These are phyloP conservation scores for Tolypocladium tropicale DNA, from an alignment of 2,329 filamentous ascomycete species.

Conservation along the genomic window DNA sequence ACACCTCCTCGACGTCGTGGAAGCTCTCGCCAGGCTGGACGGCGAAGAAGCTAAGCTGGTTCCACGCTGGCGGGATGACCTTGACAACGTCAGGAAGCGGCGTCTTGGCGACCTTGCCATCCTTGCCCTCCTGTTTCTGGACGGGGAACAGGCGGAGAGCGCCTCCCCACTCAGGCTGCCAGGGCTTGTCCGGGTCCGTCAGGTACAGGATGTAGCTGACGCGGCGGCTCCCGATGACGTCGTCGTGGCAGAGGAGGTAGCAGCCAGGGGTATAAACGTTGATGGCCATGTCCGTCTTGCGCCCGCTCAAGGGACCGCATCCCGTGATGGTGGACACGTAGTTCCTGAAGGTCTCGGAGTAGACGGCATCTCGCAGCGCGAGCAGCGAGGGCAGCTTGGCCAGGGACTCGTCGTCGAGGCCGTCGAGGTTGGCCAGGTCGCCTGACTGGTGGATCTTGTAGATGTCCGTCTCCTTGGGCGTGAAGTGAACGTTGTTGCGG, in stretches of 20 bases:
- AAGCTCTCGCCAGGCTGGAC: conserved; percentile 98
- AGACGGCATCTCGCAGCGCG: conserved; percentile 84
- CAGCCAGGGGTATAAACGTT: conserved; percentile 97
- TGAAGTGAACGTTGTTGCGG: conserved; percentile 83
- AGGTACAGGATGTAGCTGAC: conserved; percentile 97
- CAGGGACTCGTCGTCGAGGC: conserved; percentile 77
- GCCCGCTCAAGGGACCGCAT: conserved; percentile 77
- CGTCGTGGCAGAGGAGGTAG: conserved; percentile 92
- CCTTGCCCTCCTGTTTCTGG: conserved; percentile 45
- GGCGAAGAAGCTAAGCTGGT: conserved; percentile 95
- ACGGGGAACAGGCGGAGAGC: conserved; percentile 80
- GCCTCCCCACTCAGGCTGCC: conserved; percentile 88
- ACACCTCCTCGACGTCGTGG: conserved; percentile 97
- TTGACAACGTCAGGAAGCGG: conserved; percentile 70
- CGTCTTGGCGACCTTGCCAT: conserved; percentile 67
- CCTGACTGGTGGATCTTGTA: conserved; percentile 99
- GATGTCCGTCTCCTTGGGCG: conserved; percentile 97
- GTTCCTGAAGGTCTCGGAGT: conserved; percentile 79
- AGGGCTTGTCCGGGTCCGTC: conserved; percentile 81
- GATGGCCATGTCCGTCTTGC: conserved; percentile 98
- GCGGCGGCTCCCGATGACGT: conserved; percentile 93
- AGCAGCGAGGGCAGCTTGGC: conserved; percentile 83
- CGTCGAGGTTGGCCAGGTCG: conserved; percentile 92
- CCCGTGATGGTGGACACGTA: conserved; percentile 81
- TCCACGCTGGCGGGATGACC: conserved; percentile 88